phyloP scores from a whole-genome alignment of 1,139 yeast species.

The Saccharomyces uvarum region DNA sequence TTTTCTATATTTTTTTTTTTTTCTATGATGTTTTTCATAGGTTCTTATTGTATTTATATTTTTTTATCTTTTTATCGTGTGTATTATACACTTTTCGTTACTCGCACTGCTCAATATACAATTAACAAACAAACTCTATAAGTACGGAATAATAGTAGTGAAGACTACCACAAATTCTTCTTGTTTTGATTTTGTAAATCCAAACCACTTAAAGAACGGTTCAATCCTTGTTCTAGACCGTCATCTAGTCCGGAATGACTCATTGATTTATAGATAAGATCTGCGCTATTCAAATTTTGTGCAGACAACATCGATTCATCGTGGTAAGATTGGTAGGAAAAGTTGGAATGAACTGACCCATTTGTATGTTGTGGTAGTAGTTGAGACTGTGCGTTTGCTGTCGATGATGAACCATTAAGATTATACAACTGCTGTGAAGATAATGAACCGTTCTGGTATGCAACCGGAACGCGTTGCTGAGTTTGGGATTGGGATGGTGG shows the following conservation, averaged over 20 bases:
- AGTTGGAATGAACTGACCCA: slow-evolving; percentile 31
- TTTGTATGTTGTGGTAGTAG: slow-evolving; percentile 30
- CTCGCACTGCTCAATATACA: slow-evolving; percentile 6
- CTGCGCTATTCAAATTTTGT: slow-evolving; percentile 12
- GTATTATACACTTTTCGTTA: slow-evolving; percentile 5
- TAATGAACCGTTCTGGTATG: background rate
- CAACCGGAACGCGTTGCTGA: slow-evolving; percentile 6
- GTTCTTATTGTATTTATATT: background rate
- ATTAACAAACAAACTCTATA: slow-evolving; percentile 9
- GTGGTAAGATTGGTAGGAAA: slow-evolving; percentile 28
- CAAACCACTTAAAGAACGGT: slow-evolving; percentile 30
- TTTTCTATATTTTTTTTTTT: background rate
- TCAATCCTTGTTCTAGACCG: slow-evolving; percentile 27
- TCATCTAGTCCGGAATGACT: slow-evolving; percentile 16
- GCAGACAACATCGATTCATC: slow-evolving; percentile 15
- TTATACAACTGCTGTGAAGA: slow-evolving; percentile 1
- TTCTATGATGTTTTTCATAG: background rate
- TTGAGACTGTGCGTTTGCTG: slow-evolving; percentile 9
- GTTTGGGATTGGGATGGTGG: slow-evolving; percentile 10
- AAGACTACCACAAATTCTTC: slow-evolving; percentile 10
- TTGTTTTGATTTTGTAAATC: slow-evolving; percentile 16
- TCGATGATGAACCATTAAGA: slow-evolving; percentile 6
- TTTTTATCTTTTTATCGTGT: slow-evolving; percentile 1
- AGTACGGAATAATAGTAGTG: slow-evolving; percentile 2
- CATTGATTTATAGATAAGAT: slow-evolving; percentile 15